Evolutionary conservation across 2,329 filamentous ascomycete genomes (phyloP), one percentile per base, ranked within the genome.

Genomic region (Cladophialophora exuberans): DNA sequence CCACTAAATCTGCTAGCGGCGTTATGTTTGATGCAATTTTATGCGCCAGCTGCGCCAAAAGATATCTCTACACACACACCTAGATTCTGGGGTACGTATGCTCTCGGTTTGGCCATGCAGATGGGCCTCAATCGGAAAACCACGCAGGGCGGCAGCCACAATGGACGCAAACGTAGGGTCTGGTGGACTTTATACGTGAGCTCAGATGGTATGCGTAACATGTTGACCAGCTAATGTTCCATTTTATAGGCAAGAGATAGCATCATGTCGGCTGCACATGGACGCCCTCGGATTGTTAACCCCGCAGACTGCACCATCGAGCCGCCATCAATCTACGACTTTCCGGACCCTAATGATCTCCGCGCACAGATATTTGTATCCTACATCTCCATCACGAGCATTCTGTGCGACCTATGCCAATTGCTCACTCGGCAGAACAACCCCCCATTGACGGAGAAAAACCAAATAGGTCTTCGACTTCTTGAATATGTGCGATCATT

Each of bases 121-220:
- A 55, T 55, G 53, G 55, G 55, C 6, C 45, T 58, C 11, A 45
- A 58, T 36, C 44, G 44, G 10, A 54, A 58, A 30, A 20, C 44
- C 10, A 38, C 42, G 13, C n/a, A 28, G 20, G 43, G 15, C n/a
- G 31, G 22, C 4, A 38, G 23, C 36, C 38, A 58, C 5, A 31
- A 58, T n/a, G 39, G 56, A 6, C 46, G 51, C 3, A 48, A 44
- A 11, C 28, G 47, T 18, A 39, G 56, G 17, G 28, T 58, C 4
- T 58, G 56, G 52, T 58, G 56, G 56, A 55, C 56, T 22, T 41
- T 58, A 18, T 58, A 51, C 41, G 43, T 49, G 6, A 26, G 42
- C 31, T 31, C 7, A 6, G 5, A 18, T 6, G 25, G 11, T 17
- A 17, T 4, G 6, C 17, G 20, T 7, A 31, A 26, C 3, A 45